Evolutionary conservation across 208 protist genomes (phyloP), one percentile per base, ranked within the genome.

Genomic region (Trypanosoma platydactyli): DNA sequence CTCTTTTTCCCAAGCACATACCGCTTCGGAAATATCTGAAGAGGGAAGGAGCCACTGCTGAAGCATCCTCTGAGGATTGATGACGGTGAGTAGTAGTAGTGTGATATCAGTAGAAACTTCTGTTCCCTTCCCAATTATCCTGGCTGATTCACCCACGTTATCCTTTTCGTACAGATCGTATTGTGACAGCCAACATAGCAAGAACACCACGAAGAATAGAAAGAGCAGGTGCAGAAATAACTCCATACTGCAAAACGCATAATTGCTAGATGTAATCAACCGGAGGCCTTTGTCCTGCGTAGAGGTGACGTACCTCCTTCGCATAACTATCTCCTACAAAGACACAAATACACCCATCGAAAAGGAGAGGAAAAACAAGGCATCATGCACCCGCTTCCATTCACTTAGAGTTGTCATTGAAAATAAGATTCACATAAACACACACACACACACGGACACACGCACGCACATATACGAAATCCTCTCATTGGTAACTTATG

Each of bases 1-100:
- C 25, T 35, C 44, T 18, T 29, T 38, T 3, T 38, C 56, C 56
- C 30, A 46, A 18, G 40, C 41, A 50, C 56, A 62, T 6, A 62
- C 3, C 15, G 18, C 56, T 50, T 50, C 16, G 29, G 42, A 38
- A 30, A 50, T 5, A 3, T 22, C 7, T 50, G 56, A 46, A 15
- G 56, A 62, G 18, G 56, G 56, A 38, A 18, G 12, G 6, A 62
- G 29, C 56, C 56, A 62, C 41, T 62, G 12, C 40, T 24, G 35
- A 6, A 62, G 13, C 35, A 40, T 30, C 22, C 29, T 20, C 25
- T 30, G 4, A 11, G 56, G 5, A 50, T 62, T 40, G 22, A 33
- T 62, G 20, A 50, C 5, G 16, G 44, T 50, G 18, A 40, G 56
- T 9, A 62, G 24, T 24, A 62, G 9, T 16, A 62, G 0, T 18